These are phyloP conservation scores for Ustilago cynodontis DNA, from an alignment of 1,284 basidiomycete species.

Conservation along the genomic window DNA sequence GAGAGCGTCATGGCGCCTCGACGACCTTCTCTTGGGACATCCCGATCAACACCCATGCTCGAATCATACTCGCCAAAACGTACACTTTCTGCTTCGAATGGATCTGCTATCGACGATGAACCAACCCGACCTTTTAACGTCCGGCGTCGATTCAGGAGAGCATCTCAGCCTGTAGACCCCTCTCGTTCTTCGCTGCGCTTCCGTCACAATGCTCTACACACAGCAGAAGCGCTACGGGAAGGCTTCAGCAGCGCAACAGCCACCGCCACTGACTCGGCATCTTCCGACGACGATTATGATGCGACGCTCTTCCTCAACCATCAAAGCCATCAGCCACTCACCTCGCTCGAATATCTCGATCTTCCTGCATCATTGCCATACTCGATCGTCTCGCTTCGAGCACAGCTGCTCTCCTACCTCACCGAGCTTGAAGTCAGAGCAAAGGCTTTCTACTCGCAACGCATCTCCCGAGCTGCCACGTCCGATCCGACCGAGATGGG, in stretches of 20 bases:
- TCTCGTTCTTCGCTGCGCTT: constrained; percentile 15
- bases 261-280: constrained; percentile 42
- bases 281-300: constrained; percentile 49
- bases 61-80: constrained; percentile 16
- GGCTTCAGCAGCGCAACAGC: constrained; percentile 37
- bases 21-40: constrained; percentile 35
- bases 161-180: constrained; percentile 36
- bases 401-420: constrained; percentile 52
- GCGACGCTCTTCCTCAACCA: constrained; percentile 9
- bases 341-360: constrained; percentile 57
- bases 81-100: not conserved
- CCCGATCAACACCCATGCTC: constrained; percentile 34
- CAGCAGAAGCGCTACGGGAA: constrained; percentile 23
- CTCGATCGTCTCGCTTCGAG: constrained; percentile 52
- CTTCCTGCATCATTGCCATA: constrained; percentile 56
- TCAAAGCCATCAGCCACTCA: constrained; percentile 22
- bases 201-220: constrained; percentile 12
- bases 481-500: not conserved
- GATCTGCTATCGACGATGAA: constrained; percentile 19
- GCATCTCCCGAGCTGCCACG: constrained; percentile 23
- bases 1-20: constrained; percentile 25
- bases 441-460: constrained; percentile 37
- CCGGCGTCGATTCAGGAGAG: constrained; percentile 29
- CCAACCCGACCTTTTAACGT: constrained; percentile 45
- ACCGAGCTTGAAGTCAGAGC: constrained; percentile 54